Conservation (phyloP, 441 rosid species). For the Euphorbia corollata region DNA sequence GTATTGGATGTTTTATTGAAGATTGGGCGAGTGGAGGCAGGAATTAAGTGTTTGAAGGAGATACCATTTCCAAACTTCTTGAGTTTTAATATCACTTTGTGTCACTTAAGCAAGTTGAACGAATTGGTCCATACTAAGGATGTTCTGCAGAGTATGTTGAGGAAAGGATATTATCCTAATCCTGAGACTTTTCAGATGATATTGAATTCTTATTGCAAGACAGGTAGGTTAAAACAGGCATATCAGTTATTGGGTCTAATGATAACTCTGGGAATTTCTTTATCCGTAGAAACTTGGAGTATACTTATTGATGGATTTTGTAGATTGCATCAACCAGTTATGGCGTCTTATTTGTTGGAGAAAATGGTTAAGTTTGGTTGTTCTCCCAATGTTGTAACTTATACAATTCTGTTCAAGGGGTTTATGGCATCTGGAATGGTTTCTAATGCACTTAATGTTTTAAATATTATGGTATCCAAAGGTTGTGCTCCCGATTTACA, state of each 20-base stretch:
- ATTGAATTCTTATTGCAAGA: slow-evolving; percentile 42
- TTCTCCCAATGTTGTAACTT: slow-evolving; percentile 54
- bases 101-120: slow-evolving; percentile 44
- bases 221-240: slow-evolving; percentile 33
- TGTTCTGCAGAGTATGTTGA: slow-evolving; percentile 44
- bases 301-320: slow-evolving; percentile 44
- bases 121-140: slow-evolving; percentile 32
- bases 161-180: slow-evolving; percentile 52
- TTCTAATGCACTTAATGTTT: slow-evolving; percentile 31
- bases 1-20: slow-evolving; percentile 55
- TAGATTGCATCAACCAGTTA: slow-evolving; percentile 31
- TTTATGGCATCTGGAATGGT: slow-evolving; percentile 45
- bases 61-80: slow-evolving; percentile 43
- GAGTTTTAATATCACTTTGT: slow-evolving; percentile 47
- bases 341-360: slow-evolving; percentile 40
- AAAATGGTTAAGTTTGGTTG: slow-evolving; percentile 51
- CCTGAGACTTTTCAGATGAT: slow-evolving; percentile 43
- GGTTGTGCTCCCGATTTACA: slow-evolving; percentile 53
- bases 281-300: slow-evolving; percentile 50
- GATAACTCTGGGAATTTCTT: slow-evolving; percentile 38
- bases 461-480: slow-evolving; percentile 32
- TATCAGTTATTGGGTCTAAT: slow-evolving; percentile 48
- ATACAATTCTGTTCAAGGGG: slow-evolving; percentile 54
- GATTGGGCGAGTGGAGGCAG: slow-evolving; percentile 28
- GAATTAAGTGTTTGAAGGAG: slow-evolving; percentile 36